Conservation (phyloP, 2,329 filamentous ascomycete species). For the Fusarium pseudograminearum region DNA sequence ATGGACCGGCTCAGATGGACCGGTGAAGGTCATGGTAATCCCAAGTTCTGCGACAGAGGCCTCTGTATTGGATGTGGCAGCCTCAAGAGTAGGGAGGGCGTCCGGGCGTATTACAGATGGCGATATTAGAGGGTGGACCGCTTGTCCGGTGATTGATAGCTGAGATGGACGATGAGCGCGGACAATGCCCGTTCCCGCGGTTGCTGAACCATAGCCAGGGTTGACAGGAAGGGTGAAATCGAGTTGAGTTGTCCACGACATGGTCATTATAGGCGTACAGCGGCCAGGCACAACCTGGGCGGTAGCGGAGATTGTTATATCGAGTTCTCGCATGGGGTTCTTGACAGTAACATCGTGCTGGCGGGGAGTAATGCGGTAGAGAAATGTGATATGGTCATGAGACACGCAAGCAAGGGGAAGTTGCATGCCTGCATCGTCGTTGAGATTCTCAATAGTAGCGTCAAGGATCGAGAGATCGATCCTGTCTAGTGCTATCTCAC, state of each 20-base stretch:
- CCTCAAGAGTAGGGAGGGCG: slow-evolving; percentile 69
- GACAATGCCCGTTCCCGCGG: slow-evolving; percentile 66
- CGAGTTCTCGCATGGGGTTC: slow-evolving; percentile 64
- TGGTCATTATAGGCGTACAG: slow-evolving; percentile 71
- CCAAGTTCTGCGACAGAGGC: slow-evolving; percentile 70
- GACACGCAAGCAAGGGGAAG: slow-evolving; percentile 73
- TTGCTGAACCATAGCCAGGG: slow-evolving; percentile 68
- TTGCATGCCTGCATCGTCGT: slow-evolving; percentile 59
- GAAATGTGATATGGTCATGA: slow-evolving; percentile 79
- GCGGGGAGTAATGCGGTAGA: slow-evolving; percentile 74
- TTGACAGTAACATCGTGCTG: slow-evolving; percentile 60
- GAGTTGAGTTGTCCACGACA: slow-evolving; percentile 76
- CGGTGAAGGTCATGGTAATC: slow-evolving; percentile 80
- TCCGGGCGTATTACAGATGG: slow-evolving; percentile 70
- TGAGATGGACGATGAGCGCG: slow-evolving; percentile 72
- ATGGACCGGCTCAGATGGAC: slow-evolving; percentile 66
- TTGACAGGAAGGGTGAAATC: slow-evolving; percentile 77
- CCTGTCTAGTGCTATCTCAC: slow-evolving; percentile 71
- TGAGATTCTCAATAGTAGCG: slow-evolving; percentile 70
- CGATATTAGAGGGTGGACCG: slow-evolving; percentile 66
- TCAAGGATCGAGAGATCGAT: slow-evolving; percentile 69
- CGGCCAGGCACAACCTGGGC: slow-evolving; percentile 66
- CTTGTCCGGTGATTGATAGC: slow-evolving; percentile 69
- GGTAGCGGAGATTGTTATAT: slow-evolving; percentile 71
- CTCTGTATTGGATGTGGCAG: slow-evolving; percentile 61